Base-by-base conservation (phyloP, 352 stramenopile species). In the Globisporangium irregulare region DNA sequence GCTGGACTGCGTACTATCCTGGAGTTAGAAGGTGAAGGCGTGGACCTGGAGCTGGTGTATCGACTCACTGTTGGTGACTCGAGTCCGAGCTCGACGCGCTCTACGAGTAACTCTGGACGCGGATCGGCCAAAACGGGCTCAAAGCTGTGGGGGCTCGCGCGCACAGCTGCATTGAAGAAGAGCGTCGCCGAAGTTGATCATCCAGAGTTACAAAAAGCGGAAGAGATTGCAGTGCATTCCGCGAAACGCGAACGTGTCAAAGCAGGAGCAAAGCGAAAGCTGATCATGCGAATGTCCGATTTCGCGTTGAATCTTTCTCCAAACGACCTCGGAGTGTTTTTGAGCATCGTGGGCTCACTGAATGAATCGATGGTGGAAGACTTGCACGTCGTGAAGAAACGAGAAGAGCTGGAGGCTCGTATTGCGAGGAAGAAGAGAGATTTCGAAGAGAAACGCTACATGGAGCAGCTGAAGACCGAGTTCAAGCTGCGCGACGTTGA, bases 11-110 rank as follows among this genome's bases (percentile, higher is more conserved):
- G 89, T 25, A 93, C 78, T 48, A 93, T 96, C 54, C 53, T 96
- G 67, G 89, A 96, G 55, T 76, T 96, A 20, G 89, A 96, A 75
- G 89, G 89, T 59, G 89, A 95, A 78, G 89, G 89, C 12, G 86
- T 94, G 25, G 89, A 96, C 67, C 68, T 96, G 32, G 75, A 89
- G 56, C 68, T 96, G 36, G 81, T 81, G 8, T 96, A 96, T 69
- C 77, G 79, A 63, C 64, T 96, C 59, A 75, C 71, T 10, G 69
- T 94, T 48, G 78, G 80, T 9, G 76, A 90, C 12, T 62, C 67
- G 9, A 76, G 73, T 38, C 50, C 56, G 41, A 72, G 59, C 0
- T 74, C 68, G 14, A 74, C 64, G 14, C 41, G 43, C 4, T 61
- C 59, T 36, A 64, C 27, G 15, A 36, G 25, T 24, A 59, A 48